Conservation (phyloP, 2,329 filamentous ascomycete genomes). For the Pseudocercospora macadamiae region DNA sequence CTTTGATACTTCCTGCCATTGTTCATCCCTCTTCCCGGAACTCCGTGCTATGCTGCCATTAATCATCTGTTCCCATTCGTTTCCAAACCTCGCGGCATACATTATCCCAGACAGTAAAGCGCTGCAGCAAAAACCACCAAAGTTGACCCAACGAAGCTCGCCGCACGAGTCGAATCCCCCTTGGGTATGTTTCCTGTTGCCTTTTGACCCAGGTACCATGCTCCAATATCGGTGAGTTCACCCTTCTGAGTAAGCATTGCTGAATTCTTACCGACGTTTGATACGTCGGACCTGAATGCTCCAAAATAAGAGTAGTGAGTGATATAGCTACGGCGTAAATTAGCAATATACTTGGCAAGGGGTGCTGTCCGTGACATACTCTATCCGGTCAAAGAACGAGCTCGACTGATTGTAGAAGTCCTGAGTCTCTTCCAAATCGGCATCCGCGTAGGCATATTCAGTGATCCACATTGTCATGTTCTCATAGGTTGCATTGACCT, state of each 20-base stretch:
- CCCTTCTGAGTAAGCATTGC: conserved; percentile 71
- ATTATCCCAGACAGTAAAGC: conserved; percentile 27
- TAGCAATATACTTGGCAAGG: neutral
- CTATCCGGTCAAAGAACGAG: conserved; percentile 67
- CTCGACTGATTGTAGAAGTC: conserved; percentile 68
- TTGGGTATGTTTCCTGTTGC: conserved; percentile 43
- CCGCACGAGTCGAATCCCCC: conserved; percentile 30
- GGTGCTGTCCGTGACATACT: conserved; percentile 41
- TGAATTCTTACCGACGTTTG: conserved; percentile 74
- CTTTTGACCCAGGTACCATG: conserved; percentile 70
- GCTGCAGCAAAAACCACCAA: conserved; percentile 26
- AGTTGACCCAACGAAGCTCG: conserved; percentile 34
- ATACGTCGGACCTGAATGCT: conserved; percentile 65
- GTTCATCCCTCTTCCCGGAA: neutral
- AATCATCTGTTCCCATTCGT: neutral
- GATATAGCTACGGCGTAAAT: conserved; percentile 50
- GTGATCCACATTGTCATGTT: conserved; percentile 73
- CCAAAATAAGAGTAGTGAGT: conserved; percentile 76
- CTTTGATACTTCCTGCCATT: neutral
- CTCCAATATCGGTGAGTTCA: conserved; percentile 72
- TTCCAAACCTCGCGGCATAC: neutral
- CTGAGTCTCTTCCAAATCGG: conserved; percentile 61
- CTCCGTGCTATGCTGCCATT: conserved; percentile 8
- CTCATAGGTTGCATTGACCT: conserved; percentile 53
- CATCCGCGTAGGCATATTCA: conserved; percentile 68